Base-by-base conservation (phyloP, 2,329 filamentous ascomycete genomes). In the Escovopsis sp. region DNA sequence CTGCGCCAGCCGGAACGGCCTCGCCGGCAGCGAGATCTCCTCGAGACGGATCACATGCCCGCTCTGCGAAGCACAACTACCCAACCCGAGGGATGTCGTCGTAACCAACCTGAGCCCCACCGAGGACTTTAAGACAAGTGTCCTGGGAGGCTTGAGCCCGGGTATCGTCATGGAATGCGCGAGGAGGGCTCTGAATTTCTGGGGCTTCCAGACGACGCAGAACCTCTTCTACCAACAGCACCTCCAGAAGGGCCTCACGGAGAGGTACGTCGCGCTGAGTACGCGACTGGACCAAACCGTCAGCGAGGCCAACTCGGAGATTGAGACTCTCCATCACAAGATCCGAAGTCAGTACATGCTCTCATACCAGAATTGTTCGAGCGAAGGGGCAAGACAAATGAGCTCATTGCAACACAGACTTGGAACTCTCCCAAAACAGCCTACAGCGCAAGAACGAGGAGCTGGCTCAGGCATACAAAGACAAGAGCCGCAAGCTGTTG, bases 41-140 rank as follows among this genome's bases (percentile, higher is more conserved):
- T 47, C 46, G 8, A 46, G 45, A 8, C 66, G 72, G 20, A 65
- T 66, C 3, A 53, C 63, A 1, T 96, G 88, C 55, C 88, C 86
- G 41, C 84, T 83, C 24, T 96, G 89, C 55, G 67, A 74, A 30
- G 72, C 76, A 2, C 68, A 69, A 8, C 70, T 95, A 2, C 63
- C 66, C 7, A 82, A 80, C 47, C 76, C 76, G 0, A 82, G 93
- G 50, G 85, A 93, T 62, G 83, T 79, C 4, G 76, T 83, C 9
- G 67, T 80, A 15, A 74, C 80, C 1, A 71, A 77, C 27, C 68
- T 95, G 34, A 83, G 80, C 45, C 86, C 86, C 0, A 79, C 77
- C 0, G 88, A 95, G 53, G 86, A 93, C 49, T 94, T 91, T 67
- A 94, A 94, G 60, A 86, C 84, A 0, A 88, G 80, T 45, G 74